Conservation (phyloP, 139 green algal genomes). For the Chlamydomonas incerta region DNA sequence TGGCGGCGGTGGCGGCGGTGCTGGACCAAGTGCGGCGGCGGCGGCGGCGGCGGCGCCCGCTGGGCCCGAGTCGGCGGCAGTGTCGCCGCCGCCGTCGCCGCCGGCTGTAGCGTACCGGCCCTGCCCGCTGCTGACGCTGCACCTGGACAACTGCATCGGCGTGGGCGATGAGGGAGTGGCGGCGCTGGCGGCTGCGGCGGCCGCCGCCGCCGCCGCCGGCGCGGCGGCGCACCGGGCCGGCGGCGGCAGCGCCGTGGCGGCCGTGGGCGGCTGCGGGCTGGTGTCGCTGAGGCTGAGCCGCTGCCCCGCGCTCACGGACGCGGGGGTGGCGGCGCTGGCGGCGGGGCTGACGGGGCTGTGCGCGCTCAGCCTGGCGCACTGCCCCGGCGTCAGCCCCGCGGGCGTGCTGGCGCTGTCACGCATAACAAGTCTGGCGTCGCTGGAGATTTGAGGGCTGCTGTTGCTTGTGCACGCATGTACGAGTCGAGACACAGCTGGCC, state of each 20-base stretch:
- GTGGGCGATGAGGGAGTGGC: constrained; percentile 55
- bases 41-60: no score
- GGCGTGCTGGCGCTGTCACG: constrained; percentile 58
- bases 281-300: constrained; percentile 59
- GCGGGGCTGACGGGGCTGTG: constrained; percentile 52
- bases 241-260: no score
- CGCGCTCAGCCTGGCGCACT: constrained; percentile 67
- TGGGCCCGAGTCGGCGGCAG: not conserved
- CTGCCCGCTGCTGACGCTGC: constrained; percentile 54
- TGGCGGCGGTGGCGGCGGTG: not conserved
- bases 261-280: constrained; percentile 35
- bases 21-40: no score
- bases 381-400: constrained; percentile 51
- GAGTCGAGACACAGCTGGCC: no score
- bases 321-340: constrained; percentile 51
- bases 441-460: constrained; percentile 51
- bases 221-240: no score
- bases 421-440: constrained; percentile 56
- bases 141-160: constrained; percentile 66
- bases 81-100: not conserved
- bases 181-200: constrained; percentile 21
- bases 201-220: no score
- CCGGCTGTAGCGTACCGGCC: not conserved
- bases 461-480: no score
- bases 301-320: constrained; percentile 58